Conservation (phyloP, 148 eudicot species). For the Rhododendron griersonianum region DNA sequence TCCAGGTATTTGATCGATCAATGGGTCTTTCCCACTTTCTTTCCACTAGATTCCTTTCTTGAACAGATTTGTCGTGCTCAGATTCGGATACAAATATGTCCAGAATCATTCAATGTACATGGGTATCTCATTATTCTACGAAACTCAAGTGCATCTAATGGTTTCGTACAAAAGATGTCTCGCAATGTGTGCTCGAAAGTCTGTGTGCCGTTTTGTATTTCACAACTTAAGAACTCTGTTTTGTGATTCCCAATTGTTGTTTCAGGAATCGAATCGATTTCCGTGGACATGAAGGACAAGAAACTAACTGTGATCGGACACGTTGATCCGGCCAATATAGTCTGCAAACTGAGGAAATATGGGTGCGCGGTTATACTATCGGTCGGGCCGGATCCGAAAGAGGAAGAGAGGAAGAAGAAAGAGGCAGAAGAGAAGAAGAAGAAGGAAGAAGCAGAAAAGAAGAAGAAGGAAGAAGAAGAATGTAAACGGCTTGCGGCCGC, state of each 20-base stretch:
- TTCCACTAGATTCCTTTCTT: no score
- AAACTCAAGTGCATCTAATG: no score
- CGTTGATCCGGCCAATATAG: slow-evolving; percentile 47
- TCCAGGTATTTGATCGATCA: slow-evolving; percentile 19
- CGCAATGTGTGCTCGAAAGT: no score
- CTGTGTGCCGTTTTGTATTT: not conserved
- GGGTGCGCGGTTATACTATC: slow-evolving; percentile 43
- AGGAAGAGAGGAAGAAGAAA: slow-evolving; percentile 18
- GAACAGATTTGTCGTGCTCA: no score
- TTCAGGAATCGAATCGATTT: slow-evolving; percentile 59
- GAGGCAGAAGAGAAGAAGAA: not conserved
- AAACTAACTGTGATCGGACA: slow-evolving; percentile 61
- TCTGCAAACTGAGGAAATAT: slow-evolving; percentile 44
- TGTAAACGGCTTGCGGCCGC: slow-evolving; percentile 14
- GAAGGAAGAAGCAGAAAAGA: slow-evolving; percentile 15
- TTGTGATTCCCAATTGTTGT: not conserved
- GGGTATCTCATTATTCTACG: no score
- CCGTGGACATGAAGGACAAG: slow-evolving; percentile 52
- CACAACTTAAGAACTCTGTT: not conserved
- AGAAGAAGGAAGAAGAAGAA: slow-evolving; percentile 10
- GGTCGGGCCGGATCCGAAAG: slow-evolving; percentile 53
- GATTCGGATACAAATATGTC: no score
- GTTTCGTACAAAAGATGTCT: no score
- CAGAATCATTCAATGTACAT: no score
- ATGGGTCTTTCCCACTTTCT: not conserved